A percentile compares a stretch with the other conserved stretches of the same genome.
Conservation (phyloP, 192 early-diverging fungal species). For the Coemansia sp. region DNA sequence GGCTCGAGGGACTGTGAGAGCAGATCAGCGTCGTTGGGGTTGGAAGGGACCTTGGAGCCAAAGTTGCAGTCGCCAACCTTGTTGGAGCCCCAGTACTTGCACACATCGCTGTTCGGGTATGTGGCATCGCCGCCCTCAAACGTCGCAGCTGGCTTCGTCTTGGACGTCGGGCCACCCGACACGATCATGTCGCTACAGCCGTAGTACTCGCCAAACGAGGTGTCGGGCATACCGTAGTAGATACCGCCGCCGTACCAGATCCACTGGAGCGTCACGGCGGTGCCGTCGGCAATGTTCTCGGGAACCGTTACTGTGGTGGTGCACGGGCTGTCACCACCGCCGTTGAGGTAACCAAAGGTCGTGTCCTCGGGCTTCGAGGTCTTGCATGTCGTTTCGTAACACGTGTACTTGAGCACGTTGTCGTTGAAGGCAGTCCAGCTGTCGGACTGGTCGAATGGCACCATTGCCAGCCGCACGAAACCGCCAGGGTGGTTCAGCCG, state of each 20-base stretch:
- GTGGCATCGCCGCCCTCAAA: conserved; percentile 58
- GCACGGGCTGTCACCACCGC: conserved; percentile 56
- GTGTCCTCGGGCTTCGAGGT: conserved; percentile 43
- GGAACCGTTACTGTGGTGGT: conserved; percentile 57
- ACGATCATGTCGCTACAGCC: conserved; percentile 59
- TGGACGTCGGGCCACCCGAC: conserved; percentile 47
- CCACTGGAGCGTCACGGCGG: conserved; percentile 60
- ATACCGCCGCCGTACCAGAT: conserved; percentile 65
- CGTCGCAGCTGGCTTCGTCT: conserved; percentile 26
- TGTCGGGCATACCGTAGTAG: conserved; percentile 58
- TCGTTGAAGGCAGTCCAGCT: conserved; percentile 60
- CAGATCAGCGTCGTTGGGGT: conserved; percentile 51
- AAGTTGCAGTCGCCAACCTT: conserved; percentile 62
- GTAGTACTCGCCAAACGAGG: conserved; percentile 65
- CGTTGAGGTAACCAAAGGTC: conserved; percentile 57
- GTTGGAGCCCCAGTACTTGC: conserved; percentile 69
- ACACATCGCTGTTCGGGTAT: conserved; percentile 58
- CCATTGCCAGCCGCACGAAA: conserved; percentile 63
- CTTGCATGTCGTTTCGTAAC: conserved; percentile 63
- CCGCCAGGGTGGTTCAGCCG: conserved; percentile 66
- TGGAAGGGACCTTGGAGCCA: conserved; percentile 48
- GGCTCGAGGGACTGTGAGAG: conserved; percentile 63
- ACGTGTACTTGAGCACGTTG: conserved; percentile 56
- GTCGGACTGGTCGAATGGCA: conserved; percentile 62
- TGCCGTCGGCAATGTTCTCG: conserved; percentile 56